Base-by-base conservation (phyloP, 495 filamentous ascomycete genomes). In the Apiosordaria backusii region DNA sequence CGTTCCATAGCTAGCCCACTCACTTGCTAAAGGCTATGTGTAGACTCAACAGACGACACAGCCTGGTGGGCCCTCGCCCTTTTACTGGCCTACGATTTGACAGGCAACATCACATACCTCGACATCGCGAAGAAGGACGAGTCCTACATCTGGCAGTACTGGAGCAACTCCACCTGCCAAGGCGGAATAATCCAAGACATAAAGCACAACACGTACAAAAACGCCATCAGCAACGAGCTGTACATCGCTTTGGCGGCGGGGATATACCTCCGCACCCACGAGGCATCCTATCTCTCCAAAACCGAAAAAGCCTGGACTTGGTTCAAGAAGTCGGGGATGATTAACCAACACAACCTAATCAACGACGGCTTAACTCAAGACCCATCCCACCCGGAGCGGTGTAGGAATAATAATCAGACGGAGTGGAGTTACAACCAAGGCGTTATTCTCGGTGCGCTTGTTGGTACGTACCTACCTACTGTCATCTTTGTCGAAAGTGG, bases 401-500 rank as follows among this genome's bases (percentile, higher is more conserved):
- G 89, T 74, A 72, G 78, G 57, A 90, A 88, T 71, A 91, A 91
- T 69, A 80, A 80, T 1, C 77, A 76, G 21, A 81, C 84, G 3
- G 80, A 84, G 40, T 92, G 84, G 84, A 84, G 87, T 0, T 93
- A 93, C 76, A 92, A 91, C 72, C 89, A 93, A 71, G 90, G 89
- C 22, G 88, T 90, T 25, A 80, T 92, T 24, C 81, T 92, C 16
- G 89, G 89, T 6, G 90, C 81, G 0, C 80, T 91, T 0, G 83
- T 86, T 5, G 88, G 90, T 75, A 77, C 85, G 29, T 29, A 4
- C 0, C 15, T 24, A n/a, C n/a, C n/a, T n/a, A n/a, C n/a, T n/a
- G n/a, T n/a, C 45, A 24, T 35, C 21, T 22, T 21, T 35, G 52
- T 26, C 29, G 10, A 35, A 19, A 6, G 45, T 22, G 22, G 35